phyloP scores from a whole-genome alignment of 768 basidiomycete species.

The Pholiota conissans region DNA sequence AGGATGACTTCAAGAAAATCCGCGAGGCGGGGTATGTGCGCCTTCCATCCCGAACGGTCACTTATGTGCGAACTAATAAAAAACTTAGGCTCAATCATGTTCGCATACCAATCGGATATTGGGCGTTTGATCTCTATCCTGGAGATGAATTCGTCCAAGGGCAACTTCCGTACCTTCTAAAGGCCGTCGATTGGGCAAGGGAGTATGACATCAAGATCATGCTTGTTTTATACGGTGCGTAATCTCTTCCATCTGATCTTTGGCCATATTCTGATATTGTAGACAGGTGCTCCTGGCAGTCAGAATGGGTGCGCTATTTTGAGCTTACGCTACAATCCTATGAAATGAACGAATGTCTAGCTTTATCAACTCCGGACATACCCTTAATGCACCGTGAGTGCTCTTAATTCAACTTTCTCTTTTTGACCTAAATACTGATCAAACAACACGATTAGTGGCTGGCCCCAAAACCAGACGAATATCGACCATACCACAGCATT shows the following conservation, averaged over 20 bases:
- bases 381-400: slow-evolving; percentile 46
- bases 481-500: slow-evolving; percentile 63
- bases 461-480: slow-evolving; percentile 69
- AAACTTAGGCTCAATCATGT: slow-evolving; percentile 69
- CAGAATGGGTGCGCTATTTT: slow-evolving; percentile 60
- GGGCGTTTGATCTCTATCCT: slow-evolving; percentile 76
- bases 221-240: slow-evolving; percentile 64
- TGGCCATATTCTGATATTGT: no score
- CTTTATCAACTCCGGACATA: slow-evolving; percentile 81
- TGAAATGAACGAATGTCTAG: slow-evolving; percentile 29
- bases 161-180: slow-evolving; percentile 63
- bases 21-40: slow-evolving; percentile 66
- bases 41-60: background rate
- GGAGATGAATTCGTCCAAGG: slow-evolving; percentile 81
- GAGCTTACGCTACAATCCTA: background rate
- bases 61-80: no score
- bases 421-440: background rate
- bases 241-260: no score
- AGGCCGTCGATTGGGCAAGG: slow-evolving; percentile 68
- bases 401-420: background rate
- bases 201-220: slow-evolving; percentile 75
- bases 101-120: slow-evolving; percentile 83
- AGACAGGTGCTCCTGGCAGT: slow-evolving; percentile 68
- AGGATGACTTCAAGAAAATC: slow-evolving; percentile 74
- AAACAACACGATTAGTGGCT: slow-evolving; percentile 35